Conservation (phyloP, 805 yeast species). For the Hemisphaericaspora nanyangensis region DNA sequence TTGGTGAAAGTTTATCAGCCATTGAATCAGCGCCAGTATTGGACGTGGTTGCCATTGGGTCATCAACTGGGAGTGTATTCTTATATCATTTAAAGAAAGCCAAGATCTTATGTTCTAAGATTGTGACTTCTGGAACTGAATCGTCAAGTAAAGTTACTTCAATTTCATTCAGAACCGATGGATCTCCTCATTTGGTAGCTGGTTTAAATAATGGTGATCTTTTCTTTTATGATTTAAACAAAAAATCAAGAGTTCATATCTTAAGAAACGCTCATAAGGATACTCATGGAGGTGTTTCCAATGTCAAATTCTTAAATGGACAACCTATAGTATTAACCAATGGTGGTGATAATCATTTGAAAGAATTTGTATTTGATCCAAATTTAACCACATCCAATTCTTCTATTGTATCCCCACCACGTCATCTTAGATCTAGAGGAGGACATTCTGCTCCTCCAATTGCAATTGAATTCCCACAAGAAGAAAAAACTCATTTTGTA, state of each 20-base stretch:
- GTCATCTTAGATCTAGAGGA: constrained; percentile 88
- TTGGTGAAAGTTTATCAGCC: constrained; percentile 48
- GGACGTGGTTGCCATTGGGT: constrained; percentile 78
- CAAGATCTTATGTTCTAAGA: constrained; percentile 44
- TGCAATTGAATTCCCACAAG: constrained; percentile 69
- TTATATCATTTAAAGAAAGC: constrained; percentile 69
- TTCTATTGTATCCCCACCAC: constrained; percentile 79
- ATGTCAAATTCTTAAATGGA: constrained; percentile 75
- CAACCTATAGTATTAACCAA: constrained; percentile 87
- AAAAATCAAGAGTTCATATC: constrained; percentile 69
- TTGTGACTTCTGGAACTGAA: constrained; percentile 41
- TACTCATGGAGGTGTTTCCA: constrained; percentile 70
- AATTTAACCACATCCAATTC: constrained; percentile 62
- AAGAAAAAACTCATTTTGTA: constrained; percentile 71
- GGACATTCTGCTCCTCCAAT: constrained; percentile 96
- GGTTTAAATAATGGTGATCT: constrained; percentile 80
- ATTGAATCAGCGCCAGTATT: constrained; percentile 82
- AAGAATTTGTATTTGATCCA: constrained; percentile 93
- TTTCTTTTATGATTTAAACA: constrained; percentile 77
- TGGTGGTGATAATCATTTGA: constrained; percentile 87
- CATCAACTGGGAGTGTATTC: constrained; percentile 59
- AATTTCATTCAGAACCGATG: constrained; percentile 88
- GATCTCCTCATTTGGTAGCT: constrained; percentile 75
- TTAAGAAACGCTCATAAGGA: constrained; percentile 72
- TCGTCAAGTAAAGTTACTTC: constrained; percentile 47